phyloP scores from a whole-genome alignment of 345 rosid species.

The Excoecaria agallocha region DNA sequence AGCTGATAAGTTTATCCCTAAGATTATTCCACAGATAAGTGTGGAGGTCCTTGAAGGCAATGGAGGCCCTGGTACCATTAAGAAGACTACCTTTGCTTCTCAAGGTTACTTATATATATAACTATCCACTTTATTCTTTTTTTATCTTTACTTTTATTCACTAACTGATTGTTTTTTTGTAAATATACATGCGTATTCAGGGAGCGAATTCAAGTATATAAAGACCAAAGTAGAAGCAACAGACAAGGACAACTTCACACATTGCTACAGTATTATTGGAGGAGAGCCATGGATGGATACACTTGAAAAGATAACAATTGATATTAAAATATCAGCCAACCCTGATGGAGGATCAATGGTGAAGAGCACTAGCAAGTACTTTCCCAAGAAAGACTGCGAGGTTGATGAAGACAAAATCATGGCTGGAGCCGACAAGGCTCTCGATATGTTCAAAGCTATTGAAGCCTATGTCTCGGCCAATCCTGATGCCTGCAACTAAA shows the following conservation, averaged over 20 bases:
- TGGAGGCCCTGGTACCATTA: conserved; percentile 10
- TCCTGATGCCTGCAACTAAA: background rate
- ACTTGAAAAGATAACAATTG: conserved; percentile 30
- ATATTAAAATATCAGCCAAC: conserved; percentile 33
- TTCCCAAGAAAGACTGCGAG: background rate
- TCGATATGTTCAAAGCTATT: background rate
- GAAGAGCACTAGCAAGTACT: background rate
- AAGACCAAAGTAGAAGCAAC: conserved; percentile 37
- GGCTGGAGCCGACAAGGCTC: conserved; percentile 5
- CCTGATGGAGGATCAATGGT: conserved; percentile 32
- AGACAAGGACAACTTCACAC: conserved; percentile 34
- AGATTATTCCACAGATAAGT: background rate
- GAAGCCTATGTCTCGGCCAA: background rate
- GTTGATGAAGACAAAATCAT: conserved; percentile 1
- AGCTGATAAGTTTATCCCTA: background rate
- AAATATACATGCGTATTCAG: conserved; percentile 12
- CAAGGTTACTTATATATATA: background rate
- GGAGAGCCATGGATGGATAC: conserved; percentile 25
- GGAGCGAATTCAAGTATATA: conserved; percentile 20
- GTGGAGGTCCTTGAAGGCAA: conserved; percentile 1
- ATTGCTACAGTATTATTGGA: conserved; percentile 35
- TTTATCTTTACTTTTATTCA: too few relatives aligned
- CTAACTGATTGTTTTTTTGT: too few relatives aligned
- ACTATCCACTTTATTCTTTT: too few relatives aligned
- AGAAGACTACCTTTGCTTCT: background rate